phyloP scores from a whole-genome alignment of 768 basidiomycete genomes.

The Mycena sanguinolenta region DNA sequence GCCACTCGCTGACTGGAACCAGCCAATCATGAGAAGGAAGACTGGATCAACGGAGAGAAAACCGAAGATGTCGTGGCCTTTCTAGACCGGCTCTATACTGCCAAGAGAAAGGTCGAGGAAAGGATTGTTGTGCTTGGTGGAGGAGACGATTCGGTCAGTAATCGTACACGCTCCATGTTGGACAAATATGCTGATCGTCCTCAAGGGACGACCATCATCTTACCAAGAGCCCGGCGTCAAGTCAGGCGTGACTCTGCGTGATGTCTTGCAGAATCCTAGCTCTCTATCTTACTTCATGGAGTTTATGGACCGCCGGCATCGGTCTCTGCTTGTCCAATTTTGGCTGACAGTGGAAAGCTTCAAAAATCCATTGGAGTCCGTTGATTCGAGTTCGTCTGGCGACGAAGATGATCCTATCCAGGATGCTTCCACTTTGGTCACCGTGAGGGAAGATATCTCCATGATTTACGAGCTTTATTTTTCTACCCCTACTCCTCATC shows the following conservation, averaged over 20 bases:
- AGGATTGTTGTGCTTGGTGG: constrained; percentile 86
- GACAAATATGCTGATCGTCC: background rate
- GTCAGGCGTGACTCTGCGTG: constrained; percentile 73
- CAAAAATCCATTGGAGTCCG: constrained; percentile 93
- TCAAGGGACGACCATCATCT: constrained; percentile 53
- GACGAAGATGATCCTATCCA: constrained; percentile 68
- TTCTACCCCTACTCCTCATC: constrained; percentile 67
- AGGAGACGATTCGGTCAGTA: constrained; percentile 70
- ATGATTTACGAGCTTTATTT: constrained; percentile 94
- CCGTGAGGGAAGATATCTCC: constrained; percentile 86
- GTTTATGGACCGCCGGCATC: constrained; percentile 93
- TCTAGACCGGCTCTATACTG: constrained; percentile 88
- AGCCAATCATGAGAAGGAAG: constrained; percentile 91
- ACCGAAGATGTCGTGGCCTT: constrained; percentile 90
- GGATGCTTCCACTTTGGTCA: constrained; percentile 67
- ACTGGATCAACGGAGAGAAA: constrained; percentile 89
- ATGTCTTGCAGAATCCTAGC: constrained; percentile 88
- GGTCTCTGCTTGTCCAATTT: constrained; percentile 92
- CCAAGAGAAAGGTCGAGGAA: constrained; percentile 89
- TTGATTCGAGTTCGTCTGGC: constrained; percentile 79
- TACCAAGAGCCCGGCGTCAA: constrained; percentile 59
- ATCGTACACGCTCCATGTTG: constrained; percentile 7
- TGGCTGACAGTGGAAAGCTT: constrained; percentile 98
- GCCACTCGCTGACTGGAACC: background rate
- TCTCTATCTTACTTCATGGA: constrained; percentile 98